Evolutionary conservation across 805 yeast genomes (phyloP), one percentile per base, ranked within the genome.

Genomic region (Metschnikowia cerradonensis): DNA sequence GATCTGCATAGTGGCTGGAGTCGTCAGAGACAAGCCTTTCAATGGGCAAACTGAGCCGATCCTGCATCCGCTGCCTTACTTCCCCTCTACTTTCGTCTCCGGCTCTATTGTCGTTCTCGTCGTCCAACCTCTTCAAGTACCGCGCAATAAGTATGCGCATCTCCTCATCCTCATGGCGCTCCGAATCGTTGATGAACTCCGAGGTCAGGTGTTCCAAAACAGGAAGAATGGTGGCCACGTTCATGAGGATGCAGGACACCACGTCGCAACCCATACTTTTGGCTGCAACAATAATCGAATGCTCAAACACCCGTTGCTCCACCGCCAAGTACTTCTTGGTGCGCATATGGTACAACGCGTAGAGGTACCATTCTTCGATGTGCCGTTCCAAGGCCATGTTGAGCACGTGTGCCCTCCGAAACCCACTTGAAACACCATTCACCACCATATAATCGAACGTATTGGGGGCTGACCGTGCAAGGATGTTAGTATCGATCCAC

Each of bases 401-500:
- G 15, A 47, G 4, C 35, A 14, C 10, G 40, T 51, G 39, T 32
- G 53, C 50, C 13, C 22, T 30, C 5, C 47, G 31, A 43, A 56
- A 51, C 3, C 41, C 23, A 13, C 17, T 34, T 6, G 58, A 40
- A 8, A 54, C 37, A 8, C 33, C 17, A 22, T 35, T 46, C 23
- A 52, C 44, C 3, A 45, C 20, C 8, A 45, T 40, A 32, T 41
- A 48, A 15, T 52, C 60, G 2, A 46, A 38, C 37, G 45, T 50
- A 30, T 49, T 41, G 8, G 32, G 46, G 19, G 55, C 39, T 6
- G 51, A 54, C 13, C 33, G 36, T 4, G 22, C 36, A 11, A 58
- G 48, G 1, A 58, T 32, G 38, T 49, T 49, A 1, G 15, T 31
- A 31, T 58, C 54, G 30, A 58, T 43, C 61, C 61, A 56, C 11